Evolutionary conservation across 495 filamentous ascomycete species (phyloP), one percentile per base, ranked within the genome.

Genomic region (Neurospora pannonica): DNA sequence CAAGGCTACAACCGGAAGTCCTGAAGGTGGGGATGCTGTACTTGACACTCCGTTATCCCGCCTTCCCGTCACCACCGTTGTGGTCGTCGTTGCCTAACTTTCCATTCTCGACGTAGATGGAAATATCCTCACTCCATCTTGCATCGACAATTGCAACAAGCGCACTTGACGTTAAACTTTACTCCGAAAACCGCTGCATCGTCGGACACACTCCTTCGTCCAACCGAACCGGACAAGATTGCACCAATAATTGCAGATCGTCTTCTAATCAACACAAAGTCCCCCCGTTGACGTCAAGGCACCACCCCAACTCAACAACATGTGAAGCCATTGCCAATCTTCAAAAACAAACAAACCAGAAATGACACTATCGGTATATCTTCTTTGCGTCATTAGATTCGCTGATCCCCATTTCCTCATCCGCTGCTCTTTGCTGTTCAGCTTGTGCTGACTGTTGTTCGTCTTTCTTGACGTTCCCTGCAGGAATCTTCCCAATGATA

Each of bases 401-500:
- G 54, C 54, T 34, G 54, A 34, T 62, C 15, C 54, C 54, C 54
- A 19, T 34, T 8, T 62, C 54, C 15, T 62, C 54, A 17, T 62
- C 54, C 28, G 28, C 54, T 62, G 28, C 54, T 62, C 28, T 62
- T 3, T 8, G 13, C 7, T 17, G 2, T 62, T 17, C 28, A 31
- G 54, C 13, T 19, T 62, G 54, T 62, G 24, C 54, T 62, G 54
- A 62, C 54, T 62, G 54, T 60, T 62, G 54, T 60, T 62, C 54
- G 11, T 34, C 17, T 17, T 6, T 34, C 5, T 28, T 7, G 54
- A 15, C 28, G 6, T 62, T 62, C 1, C 54, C 54, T 34, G 28
- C 28, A 62, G 54, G 54, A 62, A 62, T 62, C 78, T 83, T 83
- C 4, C 85, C 85, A 24, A 87, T 80, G 28, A 86, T 83, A 5